Percentiles rank a stretch among this genome's conserved stretches.
These are phyloP conservation scores for Backusella tuberculispora DNA, from an alignment of 192 early-diverging fungal species.

Conservation along the genomic window DNA sequence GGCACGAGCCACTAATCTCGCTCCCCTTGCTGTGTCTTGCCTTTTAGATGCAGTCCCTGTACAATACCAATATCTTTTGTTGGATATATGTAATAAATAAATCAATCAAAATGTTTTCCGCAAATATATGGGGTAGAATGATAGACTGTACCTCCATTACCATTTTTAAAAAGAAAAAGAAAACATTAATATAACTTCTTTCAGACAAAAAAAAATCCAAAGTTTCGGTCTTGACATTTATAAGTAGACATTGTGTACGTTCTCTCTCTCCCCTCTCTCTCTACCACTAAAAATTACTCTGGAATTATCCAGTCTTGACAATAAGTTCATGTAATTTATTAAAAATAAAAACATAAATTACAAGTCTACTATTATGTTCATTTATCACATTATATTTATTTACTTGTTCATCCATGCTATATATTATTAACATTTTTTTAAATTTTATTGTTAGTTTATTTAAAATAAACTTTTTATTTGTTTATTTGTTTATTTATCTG, in stretches of 20 bases:
- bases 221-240: too few relatives aligned
- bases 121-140: background rate
- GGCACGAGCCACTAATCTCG: constrained; percentile 6
- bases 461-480: background rate
- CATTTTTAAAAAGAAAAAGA: background rate
- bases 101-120: background rate
- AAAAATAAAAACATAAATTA: background rate
- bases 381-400: background rate
- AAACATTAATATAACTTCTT: background rate
- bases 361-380: background rate
- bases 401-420: background rate
- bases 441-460: background rate
- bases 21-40: background rate
- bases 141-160: constrained; percentile 1
- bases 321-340: background rate
- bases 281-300: too few relatives aligned
- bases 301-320: too few relatives aligned
- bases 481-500: background rate
- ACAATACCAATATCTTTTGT: background rate
- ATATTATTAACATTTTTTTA: background rate
- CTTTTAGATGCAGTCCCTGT: background rate
- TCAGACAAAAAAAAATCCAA: background rate
- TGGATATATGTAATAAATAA: background rate
- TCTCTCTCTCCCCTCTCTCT: too few relatives aligned
- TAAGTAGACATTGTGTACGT: too few relatives aligned